phyloP scores from a whole-genome alignment of 768 basidiomycete genomes.

The Vararia minispora region DNA sequence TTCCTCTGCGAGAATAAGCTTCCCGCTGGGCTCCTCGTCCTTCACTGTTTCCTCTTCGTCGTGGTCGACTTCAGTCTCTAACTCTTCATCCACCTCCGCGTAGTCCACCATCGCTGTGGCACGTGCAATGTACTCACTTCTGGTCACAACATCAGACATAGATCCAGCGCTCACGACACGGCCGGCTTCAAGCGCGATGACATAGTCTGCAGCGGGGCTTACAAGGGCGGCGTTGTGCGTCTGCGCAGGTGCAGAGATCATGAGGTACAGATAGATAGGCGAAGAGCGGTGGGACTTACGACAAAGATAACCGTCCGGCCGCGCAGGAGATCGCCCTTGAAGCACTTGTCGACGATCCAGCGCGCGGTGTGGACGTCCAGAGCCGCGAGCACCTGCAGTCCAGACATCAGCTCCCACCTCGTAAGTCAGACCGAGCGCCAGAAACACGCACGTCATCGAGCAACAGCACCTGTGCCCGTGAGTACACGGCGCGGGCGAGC shows the following conservation, averaged over 20 bases:
- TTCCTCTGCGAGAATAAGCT: constrained; percentile 55
- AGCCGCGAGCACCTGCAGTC: constrained; percentile 37
- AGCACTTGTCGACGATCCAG: constrained; percentile 39
- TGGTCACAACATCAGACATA: constrained; percentile 33
- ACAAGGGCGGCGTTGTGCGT: constrained; percentile 45
- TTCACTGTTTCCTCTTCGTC: constrained; percentile 11
- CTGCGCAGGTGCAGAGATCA: no score
- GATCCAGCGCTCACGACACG: constrained; percentile 37
- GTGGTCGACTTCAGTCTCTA: constrained; percentile 18
- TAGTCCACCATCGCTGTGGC: constrained; percentile 18
- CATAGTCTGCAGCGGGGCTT: constrained; percentile 40
- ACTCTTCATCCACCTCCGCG: constrained; percentile 15
- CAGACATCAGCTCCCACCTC: no score
- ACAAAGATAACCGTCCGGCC: constrained; percentile 42
- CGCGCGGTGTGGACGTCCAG: constrained; percentile 42
- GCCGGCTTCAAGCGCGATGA: constrained; percentile 50
- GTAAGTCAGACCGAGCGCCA: no score
- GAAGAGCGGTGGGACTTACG: no score
- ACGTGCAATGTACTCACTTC: constrained; percentile 25
- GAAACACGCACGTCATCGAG: constrained; percentile 73
- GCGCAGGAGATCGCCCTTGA: constrained; percentile 34
- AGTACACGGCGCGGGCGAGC: constrained; percentile 49
- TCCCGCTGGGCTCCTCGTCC: constrained; percentile 29
- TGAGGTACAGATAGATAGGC: no score
- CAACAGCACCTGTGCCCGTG: constrained; percentile 47